These are phyloP conservation scores for Guadua angustifolia DNA, from an alignment of 176 grass and related monocot species.

Conservation along the genomic window DNA sequence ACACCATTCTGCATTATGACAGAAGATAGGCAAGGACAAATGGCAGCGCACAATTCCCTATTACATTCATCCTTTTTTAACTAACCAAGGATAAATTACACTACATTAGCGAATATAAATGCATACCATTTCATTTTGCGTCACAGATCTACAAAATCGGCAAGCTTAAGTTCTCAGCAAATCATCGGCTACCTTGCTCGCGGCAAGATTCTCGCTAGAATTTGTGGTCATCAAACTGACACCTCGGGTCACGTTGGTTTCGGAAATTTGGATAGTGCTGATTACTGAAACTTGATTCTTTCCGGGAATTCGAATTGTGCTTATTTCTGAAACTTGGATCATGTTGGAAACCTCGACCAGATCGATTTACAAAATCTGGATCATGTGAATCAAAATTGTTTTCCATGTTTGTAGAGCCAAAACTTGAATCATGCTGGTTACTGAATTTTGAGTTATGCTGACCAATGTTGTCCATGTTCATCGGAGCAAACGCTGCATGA, in stretches of 20 bases:
- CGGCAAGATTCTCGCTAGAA: neutral
- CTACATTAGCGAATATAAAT: neutral
- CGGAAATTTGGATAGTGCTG: conserved; percentile 1
- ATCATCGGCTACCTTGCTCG: neutral
- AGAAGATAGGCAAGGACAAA: neutral
- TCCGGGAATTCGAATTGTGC: neutral
- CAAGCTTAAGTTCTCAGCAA: neutral
- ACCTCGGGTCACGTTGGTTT: conserved; percentile 6
- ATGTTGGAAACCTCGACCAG: conserved; percentile 24
- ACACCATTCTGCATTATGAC: neutral
- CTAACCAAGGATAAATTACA: neutral
- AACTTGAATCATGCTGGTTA: conserved; percentile 39
- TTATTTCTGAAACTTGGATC: conserved; percentile 29
- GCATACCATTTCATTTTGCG: neutral
- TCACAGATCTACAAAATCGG: conserved; percentile 2
- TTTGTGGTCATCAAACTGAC: conserved; percentile 35
- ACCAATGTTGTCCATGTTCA: conserved; percentile 51
- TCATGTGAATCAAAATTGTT: neutral
- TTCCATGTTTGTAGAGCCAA: neutral
- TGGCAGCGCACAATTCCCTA: neutral
- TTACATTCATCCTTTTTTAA: neutral
- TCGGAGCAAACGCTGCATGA: conserved; percentile 65
- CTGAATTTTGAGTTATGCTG: conserved; percentile 27
- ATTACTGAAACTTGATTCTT: conserved; percentile 30
- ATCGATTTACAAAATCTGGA: neutral